Conservation (phyloP, 1,284 basidiomycete species). For the Boletus smithii region DNA sequence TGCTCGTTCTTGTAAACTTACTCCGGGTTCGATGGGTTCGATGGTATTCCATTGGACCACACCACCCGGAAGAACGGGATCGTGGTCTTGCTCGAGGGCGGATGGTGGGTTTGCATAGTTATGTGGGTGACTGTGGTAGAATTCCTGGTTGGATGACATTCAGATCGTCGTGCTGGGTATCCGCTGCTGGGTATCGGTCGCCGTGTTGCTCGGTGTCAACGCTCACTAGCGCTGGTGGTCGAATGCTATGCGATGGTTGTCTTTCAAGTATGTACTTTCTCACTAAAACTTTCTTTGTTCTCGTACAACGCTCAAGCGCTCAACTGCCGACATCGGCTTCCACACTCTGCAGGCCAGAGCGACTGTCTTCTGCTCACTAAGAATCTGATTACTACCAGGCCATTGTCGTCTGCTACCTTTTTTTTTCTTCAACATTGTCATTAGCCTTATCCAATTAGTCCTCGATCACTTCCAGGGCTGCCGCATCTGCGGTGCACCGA, state of each 20-base stretch:
- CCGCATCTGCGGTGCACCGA: too few relatives aligned
- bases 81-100: slow-evolving; percentile 25
- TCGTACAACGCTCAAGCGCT: too few relatives aligned
- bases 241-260: slow-evolving; percentile 5
- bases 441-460: too few relatives aligned
- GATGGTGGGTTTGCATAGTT: slow-evolving; percentile 15
- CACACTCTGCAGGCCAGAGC: too few relatives aligned
- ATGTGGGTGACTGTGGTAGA: slow-evolving; percentile 18
- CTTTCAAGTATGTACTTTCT: neutral
- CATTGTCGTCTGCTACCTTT: too few relatives aligned
- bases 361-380: too few relatives aligned
- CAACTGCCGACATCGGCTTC: neutral
- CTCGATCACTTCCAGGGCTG: too few relatives aligned
- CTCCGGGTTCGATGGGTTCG: slow-evolving; percentile 11
- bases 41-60: slow-evolving; percentile 29
- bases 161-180: slow-evolving; percentile 19
- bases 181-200: slow-evolving; percentile 18
- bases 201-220: slow-evolving; percentile 5
- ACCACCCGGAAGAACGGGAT: slow-evolving; percentile 33
- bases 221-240: slow-evolving; percentile 3
- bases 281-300: too few relatives aligned
- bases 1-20: slow-evolving; percentile 26
- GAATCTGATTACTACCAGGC: too few relatives aligned
- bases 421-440: too few relatives aligned
- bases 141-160: slow-evolving; percentile 28